These are phyloP conservation scores for Flaveria brownii DNA, from an alignment of 129 eudicot genomes.

Conservation along the genomic window DNA sequence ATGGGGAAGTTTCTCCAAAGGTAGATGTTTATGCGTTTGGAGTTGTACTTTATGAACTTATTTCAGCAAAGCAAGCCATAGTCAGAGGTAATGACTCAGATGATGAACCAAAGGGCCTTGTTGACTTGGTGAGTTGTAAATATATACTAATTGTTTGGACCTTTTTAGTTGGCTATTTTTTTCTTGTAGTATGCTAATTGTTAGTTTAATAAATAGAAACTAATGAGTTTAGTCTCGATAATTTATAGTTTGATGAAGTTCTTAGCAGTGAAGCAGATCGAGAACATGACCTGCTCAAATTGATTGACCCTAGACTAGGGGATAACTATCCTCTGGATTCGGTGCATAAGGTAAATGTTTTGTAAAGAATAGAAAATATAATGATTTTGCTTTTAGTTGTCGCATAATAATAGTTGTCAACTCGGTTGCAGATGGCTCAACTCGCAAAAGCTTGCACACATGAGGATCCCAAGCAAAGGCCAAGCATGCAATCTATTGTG, in stretches of 20 bases:
- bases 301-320: constrained; percentile 75
- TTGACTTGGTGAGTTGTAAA: constrained; percentile 24
- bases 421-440: constrained; percentile 60
- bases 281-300: constrained; percentile 46
- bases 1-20: constrained; percentile 78
- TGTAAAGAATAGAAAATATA: not conserved
- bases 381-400: not conserved
- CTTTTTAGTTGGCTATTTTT: constrained; percentile 1
- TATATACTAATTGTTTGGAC: too few relatives aligned
- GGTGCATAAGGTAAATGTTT: constrained; percentile 53
- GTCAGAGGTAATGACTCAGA: constrained; percentile 7
- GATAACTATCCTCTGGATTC: constrained; percentile 70
- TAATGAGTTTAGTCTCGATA: constrained; percentile 12
- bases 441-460: constrained; percentile 82
- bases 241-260: constrained; percentile 63
- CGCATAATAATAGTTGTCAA: not conserved
- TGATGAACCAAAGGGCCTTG: too few relatives aligned
- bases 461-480: constrained; percentile 73
- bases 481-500: constrained; percentile 78
- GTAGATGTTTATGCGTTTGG: constrained; percentile 93
- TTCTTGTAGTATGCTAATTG: not conserved
- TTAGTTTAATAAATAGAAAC: constrained; percentile 9
- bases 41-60: constrained; percentile 83
- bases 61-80: constrained; percentile 84
- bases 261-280: constrained; percentile 46